phyloP scores from a whole-genome alignment of 164 flowering plant genomes.

The Vitis rupestris region DNA sequence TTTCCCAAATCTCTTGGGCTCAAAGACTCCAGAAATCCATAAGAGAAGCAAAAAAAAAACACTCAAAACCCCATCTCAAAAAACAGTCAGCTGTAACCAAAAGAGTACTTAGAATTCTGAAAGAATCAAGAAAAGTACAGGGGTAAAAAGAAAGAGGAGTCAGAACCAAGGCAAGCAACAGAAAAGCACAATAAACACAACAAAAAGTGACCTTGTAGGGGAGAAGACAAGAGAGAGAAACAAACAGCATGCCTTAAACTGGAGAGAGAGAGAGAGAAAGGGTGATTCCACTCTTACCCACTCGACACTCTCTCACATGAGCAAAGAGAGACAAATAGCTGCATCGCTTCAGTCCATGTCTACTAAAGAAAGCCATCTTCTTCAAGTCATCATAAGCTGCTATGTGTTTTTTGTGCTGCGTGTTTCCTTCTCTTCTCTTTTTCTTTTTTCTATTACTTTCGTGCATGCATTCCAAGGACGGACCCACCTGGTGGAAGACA shows the following conservation, averaged over 20 bases:
- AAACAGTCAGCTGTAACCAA: conserved; percentile 22
- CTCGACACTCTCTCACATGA: background rate
- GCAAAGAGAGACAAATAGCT: conserved; percentile 34
- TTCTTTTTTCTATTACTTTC: conserved; percentile 4
- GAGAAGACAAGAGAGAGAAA: conserved; percentile 11
- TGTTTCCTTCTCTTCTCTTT: background rate
- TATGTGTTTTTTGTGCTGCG: background rate
- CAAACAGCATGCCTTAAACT: conserved; percentile 13
- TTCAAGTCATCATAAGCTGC: conserved; percentile 27
- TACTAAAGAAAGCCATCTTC: conserved; percentile 22
- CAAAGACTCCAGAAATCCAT: conserved; percentile 17
- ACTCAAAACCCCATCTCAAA: conserved; percentile 16
- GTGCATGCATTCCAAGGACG: background rate
- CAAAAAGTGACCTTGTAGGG: conserved; percentile 10
- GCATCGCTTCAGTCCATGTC: conserved; percentile 35
- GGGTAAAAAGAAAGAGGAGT: background rate
- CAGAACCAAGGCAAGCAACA: conserved; percentile 14
- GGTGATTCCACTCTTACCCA: background rate
- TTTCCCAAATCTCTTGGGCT: conserved; percentile 24
- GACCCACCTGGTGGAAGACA: conserved; percentile 6
- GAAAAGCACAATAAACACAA: conserved; percentile 16
- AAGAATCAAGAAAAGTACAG: conserved; percentile 21
- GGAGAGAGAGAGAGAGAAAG: conserved; percentile 10
- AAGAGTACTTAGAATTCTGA: conserved; percentile 6
- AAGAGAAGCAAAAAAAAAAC: background rate